Percentiles rank a stretch among this genome's conserved stretches.
Evolutionary conservation across 2,329 filamentous ascomycete genomes (phyloP).

Genomic region (Diaporthe ampelina): DNA sequence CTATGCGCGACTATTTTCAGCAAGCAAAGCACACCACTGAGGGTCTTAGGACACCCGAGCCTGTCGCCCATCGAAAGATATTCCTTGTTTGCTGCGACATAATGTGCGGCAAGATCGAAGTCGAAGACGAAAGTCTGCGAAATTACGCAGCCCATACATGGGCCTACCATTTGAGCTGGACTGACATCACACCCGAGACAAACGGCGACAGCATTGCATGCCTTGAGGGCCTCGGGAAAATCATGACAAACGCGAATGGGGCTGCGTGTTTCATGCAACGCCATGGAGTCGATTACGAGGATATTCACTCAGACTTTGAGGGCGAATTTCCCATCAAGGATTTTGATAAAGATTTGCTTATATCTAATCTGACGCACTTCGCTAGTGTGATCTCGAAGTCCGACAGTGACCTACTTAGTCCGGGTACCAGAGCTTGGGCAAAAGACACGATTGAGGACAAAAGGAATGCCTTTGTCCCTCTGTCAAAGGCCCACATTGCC

Average conservation of each 20-base stretch:
- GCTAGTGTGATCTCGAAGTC: not conserved
- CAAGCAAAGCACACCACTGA: not conserved
- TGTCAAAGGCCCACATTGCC: not conserved
- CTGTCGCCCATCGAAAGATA: slow-evolving; percentile 17
- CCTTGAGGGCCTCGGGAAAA: slow-evolving; percentile 4
- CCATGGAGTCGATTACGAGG: slow-evolving; percentile 10
- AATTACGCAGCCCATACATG: not conserved
- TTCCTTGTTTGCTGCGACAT: slow-evolving; percentile 33
- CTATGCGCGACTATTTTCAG: slow-evolving; percentile 12
- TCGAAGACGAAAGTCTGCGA: slow-evolving; percentile 14
- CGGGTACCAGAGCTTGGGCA: not conserved
- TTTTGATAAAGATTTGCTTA: not conserved
- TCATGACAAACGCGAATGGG: not conserved
- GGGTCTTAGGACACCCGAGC: not conserved
- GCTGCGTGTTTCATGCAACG: not conserved
- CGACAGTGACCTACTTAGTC: not conserved
- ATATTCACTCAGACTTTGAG: not conserved
- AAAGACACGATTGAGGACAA: not conserved
- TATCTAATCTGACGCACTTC: not conserved
- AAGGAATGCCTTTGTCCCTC: not conserved
- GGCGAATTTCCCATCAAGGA: not conserved
- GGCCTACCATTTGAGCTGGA: not conserved
- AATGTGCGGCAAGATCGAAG: slow-evolving; percentile 11
- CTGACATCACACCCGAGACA: not conserved
- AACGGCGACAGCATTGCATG: slow-evolving; percentile 1